Percentiles rank a stretch among this genome's conserved stretches.
Conservation (phyloP, 495 filamentous ascomycete genomes). For the Physcia stellaris region DNA sequence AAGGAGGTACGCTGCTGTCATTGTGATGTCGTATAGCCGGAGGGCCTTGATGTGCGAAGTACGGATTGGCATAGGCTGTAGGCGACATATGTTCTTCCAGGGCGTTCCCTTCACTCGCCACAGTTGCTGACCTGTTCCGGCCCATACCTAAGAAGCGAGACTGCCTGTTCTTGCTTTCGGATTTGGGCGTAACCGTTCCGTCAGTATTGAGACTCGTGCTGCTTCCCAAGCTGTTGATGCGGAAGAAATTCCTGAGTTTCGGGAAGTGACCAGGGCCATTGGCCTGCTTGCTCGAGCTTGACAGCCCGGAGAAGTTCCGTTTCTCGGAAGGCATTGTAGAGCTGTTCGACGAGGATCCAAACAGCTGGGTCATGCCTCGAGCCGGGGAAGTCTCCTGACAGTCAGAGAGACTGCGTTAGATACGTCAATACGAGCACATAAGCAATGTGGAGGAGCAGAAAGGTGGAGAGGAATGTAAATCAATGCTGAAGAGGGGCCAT, state of each 20-base stretch:
- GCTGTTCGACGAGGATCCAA: slow-evolving; percentile 4
- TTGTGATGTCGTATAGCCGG: slow-evolving; percentile 88
- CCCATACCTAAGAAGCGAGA: slow-evolving; percentile 73
- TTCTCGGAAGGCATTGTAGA: slow-evolving; percentile 30
- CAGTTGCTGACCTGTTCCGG: slow-evolving; percentile 71
- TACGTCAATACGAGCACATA: no score
- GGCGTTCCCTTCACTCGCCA: slow-evolving; percentile 84
- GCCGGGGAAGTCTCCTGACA: no score
- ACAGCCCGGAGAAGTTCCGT: slow-evolving; percentile 20
- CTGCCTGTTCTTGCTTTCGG: slow-evolving; percentile 60
- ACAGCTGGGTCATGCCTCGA: slow-evolving; percentile 9
- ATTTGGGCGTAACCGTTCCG: slow-evolving; percentile 30
- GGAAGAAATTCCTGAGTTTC: slow-evolving; percentile 94
- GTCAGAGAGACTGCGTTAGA: no score
- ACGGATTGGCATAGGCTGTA: slow-evolving; percentile 89
- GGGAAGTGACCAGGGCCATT: slow-evolving; percentile 52
- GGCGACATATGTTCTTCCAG: slow-evolving; percentile 82
- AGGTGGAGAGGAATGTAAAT: no score
- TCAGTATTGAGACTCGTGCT: slow-evolving; percentile 28
- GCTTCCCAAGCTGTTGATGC: slow-evolving; percentile 63
- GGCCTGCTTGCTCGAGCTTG: slow-evolving; percentile 17
- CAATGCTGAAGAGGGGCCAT: no score
- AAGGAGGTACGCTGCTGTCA: slow-evolving; percentile 85
- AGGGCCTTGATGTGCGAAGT: slow-evolving; percentile 93
- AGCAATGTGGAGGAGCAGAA: no score